Evolutionary conservation across 352 stramenopile species (phyloP).

Genomic region (Lagenidium giganteum): DNA sequence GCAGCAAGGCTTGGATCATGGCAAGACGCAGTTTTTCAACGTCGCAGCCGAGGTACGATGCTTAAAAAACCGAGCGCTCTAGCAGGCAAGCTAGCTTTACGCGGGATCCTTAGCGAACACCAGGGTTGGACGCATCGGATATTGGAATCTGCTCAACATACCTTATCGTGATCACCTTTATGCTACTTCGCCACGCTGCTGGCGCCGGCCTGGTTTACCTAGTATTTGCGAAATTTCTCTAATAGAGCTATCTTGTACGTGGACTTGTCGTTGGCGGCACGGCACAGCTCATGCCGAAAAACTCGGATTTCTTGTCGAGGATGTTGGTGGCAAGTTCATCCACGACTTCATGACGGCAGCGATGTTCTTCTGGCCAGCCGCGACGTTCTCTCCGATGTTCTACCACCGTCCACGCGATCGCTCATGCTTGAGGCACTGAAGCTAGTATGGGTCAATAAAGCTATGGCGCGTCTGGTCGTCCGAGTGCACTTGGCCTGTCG

Average conservation of each 20-base stretch:
- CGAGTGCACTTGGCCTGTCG: conserved; percentile 16
- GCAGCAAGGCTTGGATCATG: too few relatives aligned
- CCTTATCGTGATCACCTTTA: too few relatives aligned
- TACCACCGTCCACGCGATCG: conserved; percentile 5
- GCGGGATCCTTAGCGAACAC: too few relatives aligned
- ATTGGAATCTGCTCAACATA: too few relatives aligned
- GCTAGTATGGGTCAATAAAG: conserved; percentile 16
- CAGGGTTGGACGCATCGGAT: too few relatives aligned
- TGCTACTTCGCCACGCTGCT: too few relatives aligned
- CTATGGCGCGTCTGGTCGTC: conserved; percentile 17
- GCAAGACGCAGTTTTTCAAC: too few relatives aligned
- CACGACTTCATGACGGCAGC: conserved; percentile 30
- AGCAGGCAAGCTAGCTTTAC: too few relatives aligned
- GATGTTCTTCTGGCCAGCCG: conserved; percentile 34
- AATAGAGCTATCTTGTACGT: conserved; percentile 39
- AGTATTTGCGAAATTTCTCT: too few relatives aligned
- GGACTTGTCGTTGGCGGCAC: conserved; percentile 12
- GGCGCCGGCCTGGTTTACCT: too few relatives aligned
- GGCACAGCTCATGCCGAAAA: conserved; percentile 40
- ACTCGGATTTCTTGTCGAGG: conserved; percentile 23
- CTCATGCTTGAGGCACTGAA: conserved; percentile 1
- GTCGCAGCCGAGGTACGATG: too few relatives aligned
- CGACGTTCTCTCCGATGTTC: conserved; percentile 46
- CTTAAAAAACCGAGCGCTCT: too few relatives aligned
- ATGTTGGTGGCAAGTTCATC: conserved; percentile 18